Conservation (phyloP, 2,329 filamentous ascomycete species). For the Aspergillus unguis region DNA sequence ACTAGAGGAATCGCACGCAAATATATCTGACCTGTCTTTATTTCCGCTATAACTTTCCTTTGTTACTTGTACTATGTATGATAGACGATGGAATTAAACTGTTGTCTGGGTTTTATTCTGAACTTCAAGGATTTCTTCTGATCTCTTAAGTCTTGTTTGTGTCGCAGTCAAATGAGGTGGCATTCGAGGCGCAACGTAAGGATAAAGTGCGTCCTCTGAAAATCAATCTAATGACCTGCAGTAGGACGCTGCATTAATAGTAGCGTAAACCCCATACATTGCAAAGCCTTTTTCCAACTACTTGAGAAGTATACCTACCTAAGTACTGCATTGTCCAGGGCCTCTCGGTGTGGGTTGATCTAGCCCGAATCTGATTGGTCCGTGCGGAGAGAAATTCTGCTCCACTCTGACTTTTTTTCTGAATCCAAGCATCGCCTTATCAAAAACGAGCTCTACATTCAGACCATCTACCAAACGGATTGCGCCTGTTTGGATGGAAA, state of each 20-base stretch:
- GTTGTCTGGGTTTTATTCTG: constrained; percentile 37
- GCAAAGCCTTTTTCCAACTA: no score
- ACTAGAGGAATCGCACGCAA: constrained; percentile 29
- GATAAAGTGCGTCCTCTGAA: background rate
- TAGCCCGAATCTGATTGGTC: constrained; percentile 32
- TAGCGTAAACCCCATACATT: no score
- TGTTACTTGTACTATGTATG: constrained; percentile 42
- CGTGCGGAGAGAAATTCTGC: constrained; percentile 26
- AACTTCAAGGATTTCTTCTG: constrained; percentile 15
- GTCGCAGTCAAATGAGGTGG: background rate
- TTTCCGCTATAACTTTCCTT: constrained; percentile 32
- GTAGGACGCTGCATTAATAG: no score
- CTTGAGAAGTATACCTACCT: background rate
- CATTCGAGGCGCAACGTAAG: background rate
- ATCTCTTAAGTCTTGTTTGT: background rate
- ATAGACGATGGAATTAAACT: constrained; percentile 48
- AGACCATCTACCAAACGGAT: background rate
- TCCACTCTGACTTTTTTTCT: constrained; percentile 25
- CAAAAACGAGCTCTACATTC: background rate
- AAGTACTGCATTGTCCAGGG: background rate
- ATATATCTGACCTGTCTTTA: constrained; percentile 27
- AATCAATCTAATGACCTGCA: background rate
- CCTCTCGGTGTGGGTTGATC: background rate
- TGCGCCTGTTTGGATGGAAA: constrained; percentile 7
- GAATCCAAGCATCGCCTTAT: constrained; percentile 1